These are phyloP conservation scores for Salix arbutifolia DNA, from an alignment of 345 rosid species.

Conservation along the genomic window DNA sequence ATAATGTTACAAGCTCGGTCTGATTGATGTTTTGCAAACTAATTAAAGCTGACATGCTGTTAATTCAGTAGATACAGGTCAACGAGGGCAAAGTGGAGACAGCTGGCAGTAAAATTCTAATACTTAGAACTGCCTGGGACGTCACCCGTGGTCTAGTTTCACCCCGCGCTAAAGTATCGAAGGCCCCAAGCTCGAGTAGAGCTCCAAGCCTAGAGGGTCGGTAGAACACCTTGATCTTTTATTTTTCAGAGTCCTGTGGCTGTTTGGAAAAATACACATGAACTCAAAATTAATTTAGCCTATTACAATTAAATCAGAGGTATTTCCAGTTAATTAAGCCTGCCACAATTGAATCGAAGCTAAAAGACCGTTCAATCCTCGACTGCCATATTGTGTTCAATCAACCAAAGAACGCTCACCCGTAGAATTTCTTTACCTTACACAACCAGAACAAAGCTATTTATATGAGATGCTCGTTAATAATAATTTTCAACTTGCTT, in stretches of 20 bases:
- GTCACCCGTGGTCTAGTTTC: no score
- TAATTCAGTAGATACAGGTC: no score
- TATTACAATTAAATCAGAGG: not conserved
- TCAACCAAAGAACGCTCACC: no score
- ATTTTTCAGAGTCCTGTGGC: not conserved
- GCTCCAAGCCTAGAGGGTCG: not conserved
- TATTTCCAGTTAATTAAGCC: not conserved
- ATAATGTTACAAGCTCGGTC: not conserved
- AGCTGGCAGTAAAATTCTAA: no score
- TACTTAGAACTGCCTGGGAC: no score
- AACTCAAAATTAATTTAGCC: not conserved
- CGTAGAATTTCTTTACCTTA: not conserved
- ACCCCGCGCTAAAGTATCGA: not conserved
- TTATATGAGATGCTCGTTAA: not conserved
- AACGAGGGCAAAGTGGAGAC: no score
- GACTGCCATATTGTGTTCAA: not conserved
- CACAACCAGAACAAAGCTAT: not conserved
- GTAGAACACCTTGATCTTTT: not conserved
- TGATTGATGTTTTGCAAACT: not conserved
- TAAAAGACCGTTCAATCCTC: not conserved
- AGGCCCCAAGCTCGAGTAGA: not conserved
- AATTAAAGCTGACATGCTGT: no score
- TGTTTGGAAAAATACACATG: not conserved
- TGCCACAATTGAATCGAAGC: not conserved
- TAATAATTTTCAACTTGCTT: not conserved